phyloP scores from a whole-genome alignment of 2,329 filamentous ascomycete genomes.

The Colletotrichum cuscutae region DNA sequence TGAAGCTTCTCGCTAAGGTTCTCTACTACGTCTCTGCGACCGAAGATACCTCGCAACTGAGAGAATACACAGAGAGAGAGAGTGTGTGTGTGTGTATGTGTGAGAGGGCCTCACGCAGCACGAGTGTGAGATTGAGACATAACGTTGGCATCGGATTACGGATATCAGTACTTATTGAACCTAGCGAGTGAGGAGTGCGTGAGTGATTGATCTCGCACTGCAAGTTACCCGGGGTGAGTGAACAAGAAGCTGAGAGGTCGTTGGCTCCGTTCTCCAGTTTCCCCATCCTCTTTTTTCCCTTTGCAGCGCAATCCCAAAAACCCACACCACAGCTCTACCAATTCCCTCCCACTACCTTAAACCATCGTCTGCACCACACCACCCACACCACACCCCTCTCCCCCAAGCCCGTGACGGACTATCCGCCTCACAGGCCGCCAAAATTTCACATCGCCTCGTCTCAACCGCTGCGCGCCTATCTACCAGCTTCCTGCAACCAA shows the following conservation, averaged over 20 bases:
- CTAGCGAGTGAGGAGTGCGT: not conserved
- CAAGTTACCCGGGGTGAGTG: constrained; percentile 26
- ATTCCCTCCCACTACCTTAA: constrained; percentile 24
- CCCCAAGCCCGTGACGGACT: constrained; percentile 15
- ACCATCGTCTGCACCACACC: constrained; percentile 26
- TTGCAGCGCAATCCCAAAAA: constrained; percentile 33
- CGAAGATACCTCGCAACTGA: not conserved
- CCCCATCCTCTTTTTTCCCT: constrained; percentile 32
- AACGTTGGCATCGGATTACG: not conserved
- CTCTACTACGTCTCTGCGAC: constrained; percentile 15
- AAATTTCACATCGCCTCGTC: constrained; percentile 15
- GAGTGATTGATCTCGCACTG: constrained; percentile 1
- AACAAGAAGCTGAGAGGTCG: constrained; percentile 3
- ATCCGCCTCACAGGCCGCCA: constrained; percentile 26
- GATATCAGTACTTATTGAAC: not conserved
- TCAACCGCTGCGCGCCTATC: constrained; percentile 21
- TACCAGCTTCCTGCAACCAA: not conserved
- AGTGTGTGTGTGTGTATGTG: not conserved
- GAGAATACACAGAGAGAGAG: not conserved
- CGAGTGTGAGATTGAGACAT: not conserved
- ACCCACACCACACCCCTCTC: constrained; percentile 21
- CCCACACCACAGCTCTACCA: constrained; percentile 31
- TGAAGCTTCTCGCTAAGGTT: constrained; percentile 26
- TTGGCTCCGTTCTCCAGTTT: constrained; percentile 31
- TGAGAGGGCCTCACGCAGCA: not conserved